Base-by-base conservation (phyloP, 2,329 filamentous ascomycete genomes). In the Aspergillus fischeri region DNA sequence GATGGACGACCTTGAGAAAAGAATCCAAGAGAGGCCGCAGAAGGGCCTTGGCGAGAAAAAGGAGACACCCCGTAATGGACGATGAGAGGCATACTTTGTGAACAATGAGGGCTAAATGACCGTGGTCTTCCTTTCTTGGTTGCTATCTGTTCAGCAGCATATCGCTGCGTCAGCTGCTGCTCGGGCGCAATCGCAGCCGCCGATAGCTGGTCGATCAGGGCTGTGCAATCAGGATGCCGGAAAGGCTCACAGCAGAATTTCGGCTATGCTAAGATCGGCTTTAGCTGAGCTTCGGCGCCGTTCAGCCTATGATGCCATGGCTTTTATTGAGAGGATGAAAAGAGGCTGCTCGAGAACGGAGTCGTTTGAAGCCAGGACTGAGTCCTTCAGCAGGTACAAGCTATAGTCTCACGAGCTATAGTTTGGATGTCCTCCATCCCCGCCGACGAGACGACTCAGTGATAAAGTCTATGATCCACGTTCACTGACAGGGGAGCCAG, bases 1-100 rank as follows among this genome's bases (percentile, higher is more conserved):
- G 67, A 80, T 87, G 53, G 74, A 71, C n/a, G 77, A 80, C 58
- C 52, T 83, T 51, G 74, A 81, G 47, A 70, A 70, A 25, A 77
- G 76, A 50, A 69, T 73, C 25, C 65, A 73, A 21, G 74, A 74
- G 32, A 76, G 72, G 60, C 70, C 73, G 55, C 68, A 71, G 58
- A 72, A 77, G 63, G 70, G 69, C 35, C 59, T 70, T 47, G 63
- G 63, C 44, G 68, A 68, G 1, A 52, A 67, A 53, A 67, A 72
- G 64, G 65, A 71, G 55, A 54, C 60, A 7, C 52, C 58, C 3
- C 55, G 55, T n/a, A 62, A 65, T 48, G 52, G 54, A 25, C 63
- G 56, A 2, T 32, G 29, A 44, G 32, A 54, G 65, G 54, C 60
- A 11, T 24, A 20, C 11, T 4, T 3, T 21, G 2, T 17, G 24